Conservation (phyloP, 2,329 filamentous ascomycete genomes). For the Aureobasidium namibiae region DNA sequence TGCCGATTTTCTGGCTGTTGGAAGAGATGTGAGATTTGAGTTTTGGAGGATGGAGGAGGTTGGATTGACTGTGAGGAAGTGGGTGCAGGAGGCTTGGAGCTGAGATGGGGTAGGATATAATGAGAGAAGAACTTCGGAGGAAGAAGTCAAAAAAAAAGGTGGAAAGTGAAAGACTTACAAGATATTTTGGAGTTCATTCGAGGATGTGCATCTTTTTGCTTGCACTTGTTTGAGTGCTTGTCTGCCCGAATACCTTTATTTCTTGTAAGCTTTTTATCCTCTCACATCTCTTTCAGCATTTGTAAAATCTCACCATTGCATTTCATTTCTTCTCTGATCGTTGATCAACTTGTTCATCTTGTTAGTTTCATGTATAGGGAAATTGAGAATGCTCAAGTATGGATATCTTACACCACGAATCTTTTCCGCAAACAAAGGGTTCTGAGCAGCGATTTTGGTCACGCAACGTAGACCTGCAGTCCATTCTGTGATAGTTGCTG, state of each 20-base stretch:
- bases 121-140: not conserved
- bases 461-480: constrained; percentile 38
- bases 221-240: constrained; percentile 27
- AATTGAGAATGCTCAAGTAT: not conserved
- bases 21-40: not conserved
- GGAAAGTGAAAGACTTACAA: constrained; percentile 19
- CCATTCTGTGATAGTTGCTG: constrained; percentile 42
- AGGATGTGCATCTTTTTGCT: constrained; percentile 20
- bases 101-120: too few relatives aligned
- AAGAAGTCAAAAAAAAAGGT: not conserved
- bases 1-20: constrained; percentile 1
- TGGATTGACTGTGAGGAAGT: not conserved
- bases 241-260: constrained; percentile 21
- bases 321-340: constrained; percentile 55
- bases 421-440: constrained; percentile 31
- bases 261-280: not conserved
- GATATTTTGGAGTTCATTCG: constrained; percentile 25
- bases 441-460: constrained; percentile 38
- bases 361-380: constrained; percentile 5
- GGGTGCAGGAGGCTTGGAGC: too few relatives aligned
- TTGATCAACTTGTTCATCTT: constrained; percentile 45
- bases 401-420: constrained; percentile 34
- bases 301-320: constrained; percentile 43
- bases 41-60: not conserved
- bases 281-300: not conserved